Evolutionary conservation across 202 grass and related monocot species (phyloP).

Genomic region (Eragrostis tef): DNA sequence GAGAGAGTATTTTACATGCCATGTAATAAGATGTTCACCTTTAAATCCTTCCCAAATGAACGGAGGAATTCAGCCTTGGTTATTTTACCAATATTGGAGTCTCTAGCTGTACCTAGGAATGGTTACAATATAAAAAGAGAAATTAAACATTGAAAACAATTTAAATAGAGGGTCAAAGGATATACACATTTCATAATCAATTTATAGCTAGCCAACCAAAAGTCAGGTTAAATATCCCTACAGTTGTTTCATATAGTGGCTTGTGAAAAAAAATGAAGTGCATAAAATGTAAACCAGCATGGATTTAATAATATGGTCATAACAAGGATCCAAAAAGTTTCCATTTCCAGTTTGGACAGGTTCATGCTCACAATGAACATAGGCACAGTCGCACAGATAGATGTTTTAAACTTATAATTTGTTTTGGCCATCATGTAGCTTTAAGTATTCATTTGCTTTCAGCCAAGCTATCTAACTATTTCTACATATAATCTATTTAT

Average conservation of each 20-base stretch:
- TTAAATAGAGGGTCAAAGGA: background rate
- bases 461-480: slow-evolving; percentile 30
- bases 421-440: slow-evolving; percentile 18
- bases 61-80: slow-evolving; percentile 51
- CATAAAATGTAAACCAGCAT: background rate
- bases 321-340: slow-evolving; percentile 14
- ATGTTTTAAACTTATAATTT: slow-evolving; percentile 14
- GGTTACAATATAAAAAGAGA: slow-evolving; percentile 35
- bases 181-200: background rate
- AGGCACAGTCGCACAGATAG: background rate
- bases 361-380: slow-evolving; percentile 16
- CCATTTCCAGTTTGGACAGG: slow-evolving; percentile 1
- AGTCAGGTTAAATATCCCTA: background rate
- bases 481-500: slow-evolving; percentile 27
- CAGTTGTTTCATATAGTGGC: background rate
- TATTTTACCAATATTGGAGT: slow-evolving; percentile 47
- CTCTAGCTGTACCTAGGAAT: slow-evolving; percentile 54
- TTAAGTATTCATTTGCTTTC: slow-evolving; percentile 17
- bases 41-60: slow-evolving; percentile 46
- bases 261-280: background rate
- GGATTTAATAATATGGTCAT: slow-evolving; percentile 25
- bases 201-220: background rate
- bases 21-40: slow-evolving; percentile 56
- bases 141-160: background rate
- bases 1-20: slow-evolving; percentile 31